Evolutionary conservation across 2,329 filamentous ascomycete genomes (phyloP), one percentile per base, ranked within the genome.

Genomic region (Ceratocystis destructans): DNA sequence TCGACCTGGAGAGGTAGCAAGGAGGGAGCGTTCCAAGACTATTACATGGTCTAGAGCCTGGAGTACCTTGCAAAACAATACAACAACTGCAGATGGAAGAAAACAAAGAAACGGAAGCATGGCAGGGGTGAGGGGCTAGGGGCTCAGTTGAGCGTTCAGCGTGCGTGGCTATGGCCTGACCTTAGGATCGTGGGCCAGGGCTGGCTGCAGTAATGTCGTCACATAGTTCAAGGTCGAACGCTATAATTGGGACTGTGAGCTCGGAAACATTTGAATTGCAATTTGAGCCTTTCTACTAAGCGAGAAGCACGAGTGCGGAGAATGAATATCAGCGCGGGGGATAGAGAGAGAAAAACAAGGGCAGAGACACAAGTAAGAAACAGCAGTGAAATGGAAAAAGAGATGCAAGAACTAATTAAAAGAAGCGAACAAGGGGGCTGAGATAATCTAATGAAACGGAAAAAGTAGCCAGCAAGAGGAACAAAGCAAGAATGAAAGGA

Each of bases 271-370:
- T 57, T 57, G 53, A 28, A 57, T 28, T 12, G 8, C 8, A 57
- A 57, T 28, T 57, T 57, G 53, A 57, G 25, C 53, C 53, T 28
- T 31, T 57, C 10, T 28, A 10, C 5, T 28, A 57, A 57, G 53
- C 53, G 53, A 57, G 59, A 61, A 62, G 59, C 59, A 46, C 10
- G 25, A 57, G 53, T 57, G 53, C 22, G 53, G 53, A 31, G 53
- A 17, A 31, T 17, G 50, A 31, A 15, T 4, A 28, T 2, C 7
- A 57, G 22, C 3, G 53, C 22, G 15, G 53, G 61, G 45, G 33
- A 22, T 15, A 25, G 37, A 62, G 7, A 45, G 17, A 15, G 6
- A 57, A 10, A 61, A 61, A 61, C 22, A 4, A 50, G 46, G 37
- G 46, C 17, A 25, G n/a, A 28, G 20, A 55, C 12, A 55, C 31